Conservation (phyloP, 129 eudicot species). For the Artemisia annua region DNA sequence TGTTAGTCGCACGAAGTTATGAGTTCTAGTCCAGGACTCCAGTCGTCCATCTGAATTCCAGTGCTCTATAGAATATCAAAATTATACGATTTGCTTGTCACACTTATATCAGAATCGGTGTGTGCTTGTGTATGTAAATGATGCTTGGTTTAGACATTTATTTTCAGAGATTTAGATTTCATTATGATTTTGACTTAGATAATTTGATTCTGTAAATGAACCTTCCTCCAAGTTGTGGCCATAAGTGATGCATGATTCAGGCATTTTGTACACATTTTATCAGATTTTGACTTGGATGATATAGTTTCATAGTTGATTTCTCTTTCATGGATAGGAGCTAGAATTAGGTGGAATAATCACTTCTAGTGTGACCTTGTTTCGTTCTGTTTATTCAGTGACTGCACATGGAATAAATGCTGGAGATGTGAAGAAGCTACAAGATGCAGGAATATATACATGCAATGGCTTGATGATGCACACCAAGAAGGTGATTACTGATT, state of each 20-base stretch:
- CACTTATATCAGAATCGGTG: too few species aligned
- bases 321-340: neutral
- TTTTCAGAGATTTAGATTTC: too few species aligned
- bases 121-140: neutral
- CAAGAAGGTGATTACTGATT: conserved; percentile 72
- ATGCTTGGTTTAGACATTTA: neutral
- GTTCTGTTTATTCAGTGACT: conserved; percentile 56
- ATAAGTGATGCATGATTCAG: neutral
- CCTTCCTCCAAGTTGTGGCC: too few species aligned
- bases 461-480: conserved; percentile 99
- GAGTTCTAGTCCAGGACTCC: too few species aligned
- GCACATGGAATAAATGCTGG: conserved; percentile 97
- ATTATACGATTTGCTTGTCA: too few species aligned
- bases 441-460: conserved; percentile 96
- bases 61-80: too few species aligned
- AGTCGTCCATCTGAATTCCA: too few species aligned
- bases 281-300: neutral
- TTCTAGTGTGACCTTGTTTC: conserved; percentile 8
- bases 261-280: neutral
- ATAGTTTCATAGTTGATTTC: too few species aligned
- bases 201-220: too few species aligned
- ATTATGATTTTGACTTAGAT: too few species aligned
- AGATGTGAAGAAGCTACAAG: conserved; percentile 98
- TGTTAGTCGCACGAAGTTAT: too few species aligned
- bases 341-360: neutral